A percentile compares a stretch with the other conserved stretches of the same genome.
Evolutionary conservation across 345 rosid species (phyloP).

Genomic region (Erysimum cheiranthoides): DNA sequence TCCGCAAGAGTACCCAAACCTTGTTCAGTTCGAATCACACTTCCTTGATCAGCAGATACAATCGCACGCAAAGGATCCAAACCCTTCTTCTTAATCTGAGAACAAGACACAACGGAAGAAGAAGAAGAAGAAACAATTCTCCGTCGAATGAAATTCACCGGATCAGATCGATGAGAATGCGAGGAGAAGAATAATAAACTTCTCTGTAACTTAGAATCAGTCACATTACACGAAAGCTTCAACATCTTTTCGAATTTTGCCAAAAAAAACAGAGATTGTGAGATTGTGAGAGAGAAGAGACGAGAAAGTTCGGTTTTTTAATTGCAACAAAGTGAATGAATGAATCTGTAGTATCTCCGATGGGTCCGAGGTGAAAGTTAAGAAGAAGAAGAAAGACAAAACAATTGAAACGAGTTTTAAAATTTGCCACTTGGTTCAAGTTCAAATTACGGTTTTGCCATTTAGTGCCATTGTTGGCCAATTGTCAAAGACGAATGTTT

Average conservation of each 20-base stretch:
- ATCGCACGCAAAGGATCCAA: conserved; percentile 44
- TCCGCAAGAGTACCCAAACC: conserved; percentile 59
- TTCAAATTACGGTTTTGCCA: conserved; percentile 44
- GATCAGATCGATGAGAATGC: conserved; percentile 46
- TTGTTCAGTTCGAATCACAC: conserved; percentile 25
- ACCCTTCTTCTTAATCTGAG: conserved; percentile 26
- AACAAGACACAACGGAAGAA: conserved; percentile 30
- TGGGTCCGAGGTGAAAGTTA: conserved; percentile 49
- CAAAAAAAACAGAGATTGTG: neutral
- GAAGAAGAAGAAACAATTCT: conserved; percentile 28
- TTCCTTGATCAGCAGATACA: conserved; percentile 46
- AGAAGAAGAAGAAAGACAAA: conserved; percentile 16
- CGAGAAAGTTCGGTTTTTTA: conserved; percentile 21
- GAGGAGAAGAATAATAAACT: conserved; percentile 58
- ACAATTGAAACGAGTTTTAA: conserved; percentile 1
- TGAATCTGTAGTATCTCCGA: conserved; percentile 46
- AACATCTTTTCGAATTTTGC: conserved; percentile 46
- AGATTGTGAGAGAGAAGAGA: neutral
- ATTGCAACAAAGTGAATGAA: neutral
- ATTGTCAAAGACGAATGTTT: conserved; percentile 28
- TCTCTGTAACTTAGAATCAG: conserved; percentile 48
- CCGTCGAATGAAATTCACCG: conserved; percentile 1
- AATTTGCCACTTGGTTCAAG: conserved; percentile 28
- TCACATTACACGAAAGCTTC: conserved; percentile 61
- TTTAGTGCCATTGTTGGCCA: conserved; percentile 24